Conservation (phyloP, 495 filamentous ascomycete species). For the Talaromyces thailandensis region DNA sequence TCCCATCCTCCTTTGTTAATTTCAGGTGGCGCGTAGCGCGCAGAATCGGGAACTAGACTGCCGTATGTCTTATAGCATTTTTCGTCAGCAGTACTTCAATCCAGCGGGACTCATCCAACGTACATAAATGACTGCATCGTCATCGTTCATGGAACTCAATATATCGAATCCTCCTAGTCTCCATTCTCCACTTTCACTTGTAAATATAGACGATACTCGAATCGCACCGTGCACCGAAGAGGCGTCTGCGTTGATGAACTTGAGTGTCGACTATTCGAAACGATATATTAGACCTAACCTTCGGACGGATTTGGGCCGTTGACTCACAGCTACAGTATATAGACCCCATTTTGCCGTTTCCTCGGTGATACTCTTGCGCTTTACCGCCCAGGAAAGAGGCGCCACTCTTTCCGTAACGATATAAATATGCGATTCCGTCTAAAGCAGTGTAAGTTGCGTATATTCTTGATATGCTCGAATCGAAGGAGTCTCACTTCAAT, state of each 20-base stretch:
- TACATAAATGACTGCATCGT: conserved; percentile 86
- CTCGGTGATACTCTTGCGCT: conserved; percentile 68
- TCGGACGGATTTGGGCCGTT: not conserved
- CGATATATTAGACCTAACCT: not conserved
- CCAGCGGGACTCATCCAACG: conserved; percentile 16
- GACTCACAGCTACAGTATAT: conserved; percentile 68
- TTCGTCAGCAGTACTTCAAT: not conserved
- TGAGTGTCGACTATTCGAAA: conserved; percentile 63
- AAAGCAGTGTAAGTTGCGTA: conserved; percentile 11
- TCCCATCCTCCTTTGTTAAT: conserved; percentile 83
- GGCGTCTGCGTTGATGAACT: conserved; percentile 93
- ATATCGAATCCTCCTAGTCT: conserved; percentile 91
- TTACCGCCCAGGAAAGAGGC: conserved; percentile 79
- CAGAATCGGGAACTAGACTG: conserved; percentile 73
- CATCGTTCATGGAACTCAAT: conserved; percentile 89
- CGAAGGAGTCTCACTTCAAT: conserved; percentile 58
- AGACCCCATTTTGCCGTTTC: conserved; percentile 97
- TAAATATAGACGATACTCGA: conserved; percentile 76
- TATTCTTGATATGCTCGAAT: not conserved
- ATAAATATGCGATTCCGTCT: conserved; percentile 90
- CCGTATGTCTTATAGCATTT: conserved; percentile 59
- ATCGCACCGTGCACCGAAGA: conserved; percentile 82
- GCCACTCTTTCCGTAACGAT: conserved; percentile 86
- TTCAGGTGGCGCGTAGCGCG: conserved; percentile 77
- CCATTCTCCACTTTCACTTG: conserved; percentile 95